Conservation (phyloP, 1,139 yeast species). For the Sugiyamaella sp. region DNA sequence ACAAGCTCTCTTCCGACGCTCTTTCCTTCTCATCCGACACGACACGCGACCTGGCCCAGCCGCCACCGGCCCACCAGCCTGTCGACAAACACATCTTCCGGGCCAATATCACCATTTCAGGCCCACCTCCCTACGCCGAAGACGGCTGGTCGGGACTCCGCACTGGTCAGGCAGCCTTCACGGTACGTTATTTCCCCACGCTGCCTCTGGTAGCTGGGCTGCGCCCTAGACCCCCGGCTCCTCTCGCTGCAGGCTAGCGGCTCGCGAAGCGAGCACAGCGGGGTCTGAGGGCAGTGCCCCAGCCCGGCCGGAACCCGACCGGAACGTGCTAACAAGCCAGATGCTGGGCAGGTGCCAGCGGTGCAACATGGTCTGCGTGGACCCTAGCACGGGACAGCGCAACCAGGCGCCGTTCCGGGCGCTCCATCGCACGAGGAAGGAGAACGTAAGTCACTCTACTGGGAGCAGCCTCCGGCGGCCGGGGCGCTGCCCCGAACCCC, state of each 20-base stretch:
- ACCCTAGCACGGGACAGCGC: constrained; percentile 41
- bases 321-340: constrained; percentile 12
- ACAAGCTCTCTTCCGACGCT: constrained; percentile 26
- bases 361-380: constrained; percentile 49
- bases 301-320: not conserved
- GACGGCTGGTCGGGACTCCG: constrained; percentile 41
- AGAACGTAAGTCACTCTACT: constrained; percentile 15
- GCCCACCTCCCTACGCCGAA: constrained; percentile 42
- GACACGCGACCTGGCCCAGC: not conserved
- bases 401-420: constrained; percentile 44
- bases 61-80: constrained; percentile 1
- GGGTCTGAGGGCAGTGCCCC: constrained; percentile 1
- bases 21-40: not conserved
- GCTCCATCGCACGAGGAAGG: constrained; percentile 35
- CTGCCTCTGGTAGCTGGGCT: constrained; percentile 10
- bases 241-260: not conserved
- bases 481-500: too few relatives aligned
- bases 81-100: constrained; percentile 39
- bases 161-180: constrained; percentile 26
- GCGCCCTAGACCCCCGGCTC: constrained; percentile 1
- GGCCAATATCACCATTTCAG: constrained; percentile 44
- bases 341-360: constrained; percentile 44
- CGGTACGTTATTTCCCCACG: constrained; percentile 21
- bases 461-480: not conserved
- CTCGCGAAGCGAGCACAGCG: constrained; percentile 1